Conservation (phyloP, 2,329 filamentous ascomycete species). For the Gnomoniopsis sp. region DNA sequence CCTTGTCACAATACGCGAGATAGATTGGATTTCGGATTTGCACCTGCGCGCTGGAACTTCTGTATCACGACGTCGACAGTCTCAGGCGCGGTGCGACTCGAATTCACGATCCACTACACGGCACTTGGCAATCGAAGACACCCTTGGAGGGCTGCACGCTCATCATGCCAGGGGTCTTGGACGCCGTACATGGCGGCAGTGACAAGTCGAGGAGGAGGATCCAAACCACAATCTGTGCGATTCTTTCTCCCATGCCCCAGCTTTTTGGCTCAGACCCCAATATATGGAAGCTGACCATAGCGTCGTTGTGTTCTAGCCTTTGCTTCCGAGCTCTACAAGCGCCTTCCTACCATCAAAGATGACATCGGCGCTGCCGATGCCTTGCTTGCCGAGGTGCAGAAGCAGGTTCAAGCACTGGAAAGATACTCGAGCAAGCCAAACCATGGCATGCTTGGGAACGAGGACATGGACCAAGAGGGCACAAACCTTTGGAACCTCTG, state of each 20-base stretch:
- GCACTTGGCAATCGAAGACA: neutral
- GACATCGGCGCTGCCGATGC: conserved; percentile 26
- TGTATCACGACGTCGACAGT: neutral
- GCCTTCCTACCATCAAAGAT: conserved; percentile 25
- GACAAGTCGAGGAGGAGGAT: conserved; percentile 2
- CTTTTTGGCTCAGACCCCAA: neutral
- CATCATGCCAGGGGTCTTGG: conserved; percentile 3
- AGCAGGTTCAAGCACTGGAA: conserved; percentile 32
- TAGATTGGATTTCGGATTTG: neutral
- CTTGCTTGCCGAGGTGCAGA: conserved; percentile 39
- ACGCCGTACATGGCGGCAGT: conserved; percentile 1
- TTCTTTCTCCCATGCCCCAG: too few species aligned
- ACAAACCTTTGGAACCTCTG: conserved; percentile 65
- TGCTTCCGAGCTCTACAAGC: conserved; percentile 23
- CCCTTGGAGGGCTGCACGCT: too few species aligned
- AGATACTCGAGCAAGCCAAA: conserved; percentile 28
- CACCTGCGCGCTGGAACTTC: neutral
- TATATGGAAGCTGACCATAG: neutral
- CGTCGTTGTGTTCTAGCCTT: conserved; percentile 10
- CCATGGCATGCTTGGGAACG: conserved; percentile 29
- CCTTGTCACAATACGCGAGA: neutral
- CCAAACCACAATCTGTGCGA: conserved; percentile 11
- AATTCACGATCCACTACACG: neutral
- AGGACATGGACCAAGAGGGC: conserved; percentile 53
- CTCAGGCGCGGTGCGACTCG: neutral